Base-by-base conservation (phyloP, 192 early-diverging fungal genomes). In the Piromyces sp. region DNA sequence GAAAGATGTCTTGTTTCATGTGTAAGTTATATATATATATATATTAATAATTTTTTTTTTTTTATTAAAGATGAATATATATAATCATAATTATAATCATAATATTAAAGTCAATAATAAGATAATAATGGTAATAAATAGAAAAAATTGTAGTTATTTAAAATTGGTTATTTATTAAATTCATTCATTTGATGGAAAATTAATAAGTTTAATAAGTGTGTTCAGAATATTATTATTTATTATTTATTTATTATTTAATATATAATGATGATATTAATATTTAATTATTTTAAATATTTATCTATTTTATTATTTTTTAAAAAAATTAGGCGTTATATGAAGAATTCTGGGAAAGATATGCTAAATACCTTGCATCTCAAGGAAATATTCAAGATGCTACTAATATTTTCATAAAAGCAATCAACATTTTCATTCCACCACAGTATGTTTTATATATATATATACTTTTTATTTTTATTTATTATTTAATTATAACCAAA, bases 301-400 rank as follows among this genome's bases (percentile, higher is more conserved):
- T 58, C 0, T 37, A 83, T 31, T n/a, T 29, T 15, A 12, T 29
- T 80, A 29, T 26, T 1, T 1, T 40, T 9, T 58, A 30, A 29
- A n/a, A 12, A 68, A 38, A 81, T 58, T 84, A 93, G 92, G 93
- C 93, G 13, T 81, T 93, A 58, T 94, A 94, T 82, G 93, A 94
- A 80, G 93, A 94, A 84, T 94, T 93, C 80, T 94, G 93, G 93
- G 82, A 90, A 82, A 85, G 92, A 31, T 94, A 93, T 86, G 91
- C 88, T 12, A 83, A 89, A 33, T 94, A 87, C 87, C 83, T 92
- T 26, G 81, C 88, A 16, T 84, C 86, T 5, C 80, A 83, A 30
- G 85, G 86, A 78, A 85, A 90, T 79, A n/a, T 87, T 16, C 84
- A 88, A 14, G 87, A 90, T 14, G 86, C 88, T 0, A 79, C 83